These are phyloP conservation scores for Colletotrichum brevisporum DNA, from an alignment of 2,329 filamentous ascomycete species.

Conservation along the genomic window DNA sequence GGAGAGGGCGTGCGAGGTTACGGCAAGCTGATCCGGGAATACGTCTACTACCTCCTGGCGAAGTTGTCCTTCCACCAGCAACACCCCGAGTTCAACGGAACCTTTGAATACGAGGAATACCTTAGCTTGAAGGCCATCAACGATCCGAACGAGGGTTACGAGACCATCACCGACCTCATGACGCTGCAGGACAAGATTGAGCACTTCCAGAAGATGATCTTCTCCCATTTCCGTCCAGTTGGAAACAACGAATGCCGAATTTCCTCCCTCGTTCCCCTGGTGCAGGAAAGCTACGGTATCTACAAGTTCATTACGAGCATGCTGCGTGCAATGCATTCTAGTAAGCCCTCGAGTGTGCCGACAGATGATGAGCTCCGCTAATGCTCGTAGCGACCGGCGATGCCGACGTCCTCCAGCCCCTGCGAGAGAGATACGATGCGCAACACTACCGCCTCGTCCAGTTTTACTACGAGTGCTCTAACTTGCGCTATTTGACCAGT, in stretches of 20 bases:
- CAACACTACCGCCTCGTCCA: conserved; percentile 97
- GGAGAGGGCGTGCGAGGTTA: conserved; percentile 93
- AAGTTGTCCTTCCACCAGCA: conserved; percentile 98
- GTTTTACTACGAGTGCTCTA: conserved; percentile 99
- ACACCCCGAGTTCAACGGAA: conserved; percentile 97
- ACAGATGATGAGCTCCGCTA: conserved; percentile 40
- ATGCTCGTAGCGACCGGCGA: conserved; percentile 81
- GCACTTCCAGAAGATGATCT: conserved; percentile 97
- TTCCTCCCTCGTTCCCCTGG: conserved; percentile 90
- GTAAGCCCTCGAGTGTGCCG: conserved; percentile 64
- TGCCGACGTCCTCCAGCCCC: conserved; percentile 89
- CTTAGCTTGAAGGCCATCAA: conserved; percentile 98
- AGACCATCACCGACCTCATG: conserved; percentile 98
- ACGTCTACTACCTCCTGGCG: conserved; percentile 93
- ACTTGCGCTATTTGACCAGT: conserved; percentile 94
- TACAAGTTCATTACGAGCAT: conserved; percentile 99
- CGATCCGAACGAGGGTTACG: conserved; percentile 97
- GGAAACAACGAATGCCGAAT: conserved; percentile 98
- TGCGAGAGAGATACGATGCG: conserved; percentile 90
- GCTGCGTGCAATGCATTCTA: conserved; percentile 96
- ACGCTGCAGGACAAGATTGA: conserved; percentile 98
- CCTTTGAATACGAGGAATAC: conserved; percentile 99
- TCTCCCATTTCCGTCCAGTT: conserved; percentile 93
- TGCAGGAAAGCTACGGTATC: conserved; percentile 98
- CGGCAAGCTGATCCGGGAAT: conserved; percentile 93